Conservation (phyloP, 2,329 filamentous ascomycete genomes). For the Paecilomyces dactylethromorphus region DNA sequence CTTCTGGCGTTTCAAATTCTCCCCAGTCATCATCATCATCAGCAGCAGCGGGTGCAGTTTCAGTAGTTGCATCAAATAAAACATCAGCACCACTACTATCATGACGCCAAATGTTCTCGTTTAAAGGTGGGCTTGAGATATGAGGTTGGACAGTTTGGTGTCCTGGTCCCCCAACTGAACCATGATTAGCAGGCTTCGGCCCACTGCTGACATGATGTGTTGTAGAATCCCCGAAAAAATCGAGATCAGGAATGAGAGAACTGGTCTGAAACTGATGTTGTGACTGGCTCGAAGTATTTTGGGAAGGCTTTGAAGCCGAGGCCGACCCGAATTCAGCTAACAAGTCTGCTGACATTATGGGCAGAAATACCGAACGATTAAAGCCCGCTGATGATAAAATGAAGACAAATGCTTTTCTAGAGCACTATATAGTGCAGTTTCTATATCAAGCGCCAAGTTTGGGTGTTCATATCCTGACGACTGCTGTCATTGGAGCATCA, state of each 20-base stretch:
- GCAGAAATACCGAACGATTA: background rate
- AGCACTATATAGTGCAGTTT: background rate
- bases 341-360: slow-evolving; percentile 48
- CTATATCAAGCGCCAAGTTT: background rate
- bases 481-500: background rate
- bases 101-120: slow-evolving; percentile 1
- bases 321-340: slow-evolving; percentile 44
- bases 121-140: background rate
- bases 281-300: background rate
- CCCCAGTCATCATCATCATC: slow-evolving; percentile 39
- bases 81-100: slow-evolving; percentile 35
- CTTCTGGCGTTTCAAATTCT: slow-evolving; percentile 35
- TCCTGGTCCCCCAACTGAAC: background rate
- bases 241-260: background rate
- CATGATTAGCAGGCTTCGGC: background rate
- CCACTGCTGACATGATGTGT: background rate
- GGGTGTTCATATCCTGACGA: background rate
- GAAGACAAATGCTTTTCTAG: slow-evolving; percentile 3
- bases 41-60: slow-evolving; percentile 16
- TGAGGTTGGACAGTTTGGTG: background rate
- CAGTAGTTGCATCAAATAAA: slow-evolving; percentile 55
- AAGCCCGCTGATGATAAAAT: background rate
- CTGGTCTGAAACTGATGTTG: background rate
- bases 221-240: background rate
- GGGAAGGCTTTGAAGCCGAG: slow-evolving; percentile 11